Evolutionary conservation across 768 basidiomycete genomes (phyloP).

Genomic region (Psilocybe cubensis): DNA sequence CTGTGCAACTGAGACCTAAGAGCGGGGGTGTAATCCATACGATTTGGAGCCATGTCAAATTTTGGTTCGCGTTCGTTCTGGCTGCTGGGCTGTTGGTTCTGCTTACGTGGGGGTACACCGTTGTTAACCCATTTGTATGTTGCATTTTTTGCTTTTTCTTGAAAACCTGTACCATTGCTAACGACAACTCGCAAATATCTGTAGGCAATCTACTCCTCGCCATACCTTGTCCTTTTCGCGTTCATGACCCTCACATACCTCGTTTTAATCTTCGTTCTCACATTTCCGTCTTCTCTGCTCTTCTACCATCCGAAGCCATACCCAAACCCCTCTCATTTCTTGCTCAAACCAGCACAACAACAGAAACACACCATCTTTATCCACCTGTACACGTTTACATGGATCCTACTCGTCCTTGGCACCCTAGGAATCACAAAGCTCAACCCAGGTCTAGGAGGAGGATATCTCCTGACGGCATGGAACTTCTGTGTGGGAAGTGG

Average conservation of each 20-base stretch:
- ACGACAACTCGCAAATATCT: too few relatives aligned
- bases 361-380: conserved; percentile 56
- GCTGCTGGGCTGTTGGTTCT: conserved; percentile 48
- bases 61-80: conserved; percentile 62
- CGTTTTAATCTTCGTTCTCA: conserved; percentile 43
- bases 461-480: conserved; percentile 63
- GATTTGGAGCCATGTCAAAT: conserved; percentile 56
- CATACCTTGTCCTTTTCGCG: conserved; percentile 53
- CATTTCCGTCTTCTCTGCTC: conserved; percentile 34
- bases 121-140: conserved; percentile 68
- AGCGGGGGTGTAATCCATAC: conserved; percentile 20
- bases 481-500: conserved; percentile 48
- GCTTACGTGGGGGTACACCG: conserved; percentile 50
- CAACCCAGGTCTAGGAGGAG: conserved; percentile 44
- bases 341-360: conserved; percentile 34
- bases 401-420: conserved; percentile 56
- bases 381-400: conserved; percentile 61
- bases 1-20: neutral
- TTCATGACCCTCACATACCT: conserved; percentile 56
- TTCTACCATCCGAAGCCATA: conserved; percentile 31
- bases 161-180: conserved; percentile 1
- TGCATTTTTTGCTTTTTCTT: neutral
- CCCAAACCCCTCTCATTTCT: conserved; percentile 29
- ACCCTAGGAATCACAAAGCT: conserved; percentile 46
- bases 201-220: conserved; percentile 65